Evolutionary conservation across 148 eudicot genomes (phyloP).

Genomic region (Cornus florida): DNA sequence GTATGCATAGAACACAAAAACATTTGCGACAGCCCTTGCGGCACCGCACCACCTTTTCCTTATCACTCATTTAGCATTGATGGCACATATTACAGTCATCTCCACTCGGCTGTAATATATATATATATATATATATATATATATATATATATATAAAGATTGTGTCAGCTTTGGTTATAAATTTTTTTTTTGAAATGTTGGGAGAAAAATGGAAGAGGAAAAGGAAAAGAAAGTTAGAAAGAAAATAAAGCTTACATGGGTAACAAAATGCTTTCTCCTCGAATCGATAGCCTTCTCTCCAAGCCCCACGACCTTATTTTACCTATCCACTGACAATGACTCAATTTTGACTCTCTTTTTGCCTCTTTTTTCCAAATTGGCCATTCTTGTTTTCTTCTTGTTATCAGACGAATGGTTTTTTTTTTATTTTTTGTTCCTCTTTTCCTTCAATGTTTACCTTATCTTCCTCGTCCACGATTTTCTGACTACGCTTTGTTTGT

Average conservation of each 20-base stretch:
- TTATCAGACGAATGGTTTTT: too few relatives aligned
- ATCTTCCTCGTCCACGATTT: not conserved
- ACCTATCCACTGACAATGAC: not conserved
- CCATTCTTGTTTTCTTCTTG: too few relatives aligned
- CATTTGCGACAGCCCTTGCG: too few relatives aligned
- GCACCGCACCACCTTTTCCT: slow-evolving; percentile 22
- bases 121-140: not conserved
- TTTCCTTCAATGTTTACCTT: too few relatives aligned
- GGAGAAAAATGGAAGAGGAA: not conserved
- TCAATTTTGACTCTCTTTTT: not conserved
- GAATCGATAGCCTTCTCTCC: slow-evolving; percentile 6
- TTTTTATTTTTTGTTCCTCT: too few relatives aligned
- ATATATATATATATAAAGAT: too few relatives aligned
- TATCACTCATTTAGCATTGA: slow-evolving; percentile 20
- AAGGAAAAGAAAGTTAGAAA: too few relatives aligned
- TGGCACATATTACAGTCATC: slow-evolving; percentile 23
- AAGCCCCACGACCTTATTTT: not conserved
- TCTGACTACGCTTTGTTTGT: slow-evolving; percentile 1
- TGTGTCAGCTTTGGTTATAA: not conserved
- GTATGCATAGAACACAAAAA: slow-evolving; percentile 22
- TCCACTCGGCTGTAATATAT: slow-evolving; percentile 13
- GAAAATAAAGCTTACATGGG: too few relatives aligned
- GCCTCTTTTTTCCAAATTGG: too few relatives aligned
- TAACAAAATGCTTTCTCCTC: too few relatives aligned
- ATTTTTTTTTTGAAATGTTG: too few relatives aligned